phyloP scores from a whole-genome alignment of 78 protist genomes.

The Planoprotostelium fungivorum region DNA sequence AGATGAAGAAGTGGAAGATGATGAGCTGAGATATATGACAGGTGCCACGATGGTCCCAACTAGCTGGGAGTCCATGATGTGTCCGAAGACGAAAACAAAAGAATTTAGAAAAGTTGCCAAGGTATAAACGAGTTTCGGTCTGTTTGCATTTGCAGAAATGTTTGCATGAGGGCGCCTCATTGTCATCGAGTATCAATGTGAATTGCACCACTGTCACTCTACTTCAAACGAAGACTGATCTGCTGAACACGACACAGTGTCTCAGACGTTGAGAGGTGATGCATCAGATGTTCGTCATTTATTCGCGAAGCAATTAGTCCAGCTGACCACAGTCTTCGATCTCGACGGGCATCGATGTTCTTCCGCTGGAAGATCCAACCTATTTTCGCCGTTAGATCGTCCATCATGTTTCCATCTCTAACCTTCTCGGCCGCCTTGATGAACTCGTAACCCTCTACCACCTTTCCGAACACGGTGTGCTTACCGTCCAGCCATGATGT shows the following conservation, averaged over 20 bases:
- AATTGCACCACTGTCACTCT: no score
- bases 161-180: no score
- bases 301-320: neutral
- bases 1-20: neutral
- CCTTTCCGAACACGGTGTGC: constrained; percentile 82
- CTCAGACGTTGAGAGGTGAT: no score
- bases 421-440: constrained; percentile 44
- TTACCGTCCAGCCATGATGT: constrained; percentile 80
- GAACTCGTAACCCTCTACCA: constrained; percentile 55
- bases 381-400: neutral
- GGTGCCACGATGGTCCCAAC: constrained; percentile 71
- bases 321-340: constrained; percentile 48
- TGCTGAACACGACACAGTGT: no score
- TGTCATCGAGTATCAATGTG: no score
- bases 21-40: no score
- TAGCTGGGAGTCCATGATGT: constrained; percentile 73
- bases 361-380: constrained; percentile 45
- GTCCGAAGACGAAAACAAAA: constrained; percentile 69
- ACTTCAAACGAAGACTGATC: no score
- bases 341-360: constrained; percentile 18
- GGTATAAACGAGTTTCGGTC: no score
- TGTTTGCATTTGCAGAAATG: no score
- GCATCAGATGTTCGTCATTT: neutral
- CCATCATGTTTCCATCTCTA: neutral
- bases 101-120: constrained; percentile 80